Base-by-base conservation (phyloP, 1,284 basidiomycete species). In the Paramarasmius palmivorus region DNA sequence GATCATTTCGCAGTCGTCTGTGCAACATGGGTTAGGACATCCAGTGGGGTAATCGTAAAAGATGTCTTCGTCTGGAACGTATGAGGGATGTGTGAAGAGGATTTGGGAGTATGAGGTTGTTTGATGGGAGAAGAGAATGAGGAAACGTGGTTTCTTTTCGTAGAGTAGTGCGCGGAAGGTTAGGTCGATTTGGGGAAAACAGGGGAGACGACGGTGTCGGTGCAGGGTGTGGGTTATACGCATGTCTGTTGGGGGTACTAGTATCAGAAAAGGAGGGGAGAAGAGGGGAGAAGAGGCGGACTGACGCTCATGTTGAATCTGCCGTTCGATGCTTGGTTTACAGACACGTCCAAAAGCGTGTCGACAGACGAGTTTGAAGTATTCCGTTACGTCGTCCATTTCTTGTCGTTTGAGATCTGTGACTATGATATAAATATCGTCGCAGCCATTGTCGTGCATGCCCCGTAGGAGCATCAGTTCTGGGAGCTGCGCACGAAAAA, bases 1-100 rank as follows among this genome's bases (percentile, higher is more conserved):
- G 59, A 89, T 83, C 79, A 89, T 86, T 69, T 89, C 87, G 64
- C 87, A 89, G 63, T 89, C 86, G 58, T 89, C 87, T 32, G 80
- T 85, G 65, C 86, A 89, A 59, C 82, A 84, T 1, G 84, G 86
- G 57, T 88, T 89, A 25, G 84, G 86, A 59, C 87, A 89, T 19
- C 86, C 87, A 5, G 82, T 86, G 1, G 86, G 86, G 59, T 87
- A 87, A 66, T 89, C 85, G 66, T 80, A 82, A 68, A 84, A 89
- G 40, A 88, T 79, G 35, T 86, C 82, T 61, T 81, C 76, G 25
- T 84, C 75, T n/a, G 86, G 86, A 50, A 89, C 86, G 63, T 81
- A 88, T 29, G 78, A 72, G 19, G 76, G 73, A 61, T 88, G 79
- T 0, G 87, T 86, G 73, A 89, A 89, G 65, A 89, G 77, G 57